Evolutionary conservation across 2,329 filamentous ascomycete genomes (phyloP), one percentile per base, ranked within the genome.

Genomic region (Grosmannia huntii): DNA sequence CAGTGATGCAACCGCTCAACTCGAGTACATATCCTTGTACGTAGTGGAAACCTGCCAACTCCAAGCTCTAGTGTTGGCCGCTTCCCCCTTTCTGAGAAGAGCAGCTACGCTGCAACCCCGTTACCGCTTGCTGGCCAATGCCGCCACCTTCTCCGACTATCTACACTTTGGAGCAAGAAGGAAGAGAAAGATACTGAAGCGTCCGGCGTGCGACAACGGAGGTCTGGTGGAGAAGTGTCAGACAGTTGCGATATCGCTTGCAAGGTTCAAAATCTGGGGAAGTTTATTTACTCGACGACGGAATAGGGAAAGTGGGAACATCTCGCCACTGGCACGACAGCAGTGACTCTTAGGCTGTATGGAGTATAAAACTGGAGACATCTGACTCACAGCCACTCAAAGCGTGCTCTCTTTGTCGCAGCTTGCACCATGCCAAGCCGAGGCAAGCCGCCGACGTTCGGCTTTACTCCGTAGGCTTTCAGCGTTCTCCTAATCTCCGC

Each of bases 171-270:
- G 14, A n/a, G 41, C 19, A n/a, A 44, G 41, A 44, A 19, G 28
- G 27, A 36, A 52, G 50, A 36, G 27, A 36, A 52, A n/a, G 28
- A 52, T 11, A 33, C 50, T 19, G 14, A 54, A 25, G 21, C 14
- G 52, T 28, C 36, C n/a, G 28, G 36, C n/a, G n/a, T 50, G 55
- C 55, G 55, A 56, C 55, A 56, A 51, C 55, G 55, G 55, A 56
- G 55, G 28, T 10, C 16, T 56, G n/a, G 41, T 36, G 25, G 53
- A 31, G 23, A 12, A 3, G 36, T 9, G 28, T 2, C 23, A 48
- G 7, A 11, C 19, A 10, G n/a, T 9, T 50, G 55, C 55, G 55
- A 56, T 56, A 56, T 56, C 55, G 55, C 46, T 56, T 48, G 46
- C 55, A 28, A 14, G 14, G 7, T 6, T 46, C 6, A 19, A 16